phyloP scores from a whole-genome alignment of 2,329 filamentous ascomycete genomes.

The Neofusicoccum parvum region DNA sequence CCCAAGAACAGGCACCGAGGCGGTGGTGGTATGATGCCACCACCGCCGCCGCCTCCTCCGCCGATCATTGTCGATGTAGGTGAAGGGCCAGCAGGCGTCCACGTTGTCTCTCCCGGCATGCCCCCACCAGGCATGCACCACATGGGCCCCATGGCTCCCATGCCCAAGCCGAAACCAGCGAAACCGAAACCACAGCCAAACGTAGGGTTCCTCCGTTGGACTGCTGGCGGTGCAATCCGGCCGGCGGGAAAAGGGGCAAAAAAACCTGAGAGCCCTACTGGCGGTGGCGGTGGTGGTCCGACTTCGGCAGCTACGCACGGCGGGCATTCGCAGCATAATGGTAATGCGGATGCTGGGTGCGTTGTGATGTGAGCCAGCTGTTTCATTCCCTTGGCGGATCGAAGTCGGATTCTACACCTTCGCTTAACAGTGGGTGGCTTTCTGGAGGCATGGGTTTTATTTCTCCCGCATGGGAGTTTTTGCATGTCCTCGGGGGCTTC shows the following conservation, averaged over 20 bases:
- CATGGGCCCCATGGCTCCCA: too few relatives aligned
- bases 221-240: constrained; percentile 25
- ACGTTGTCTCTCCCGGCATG: not conserved
- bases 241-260: constrained; percentile 31
- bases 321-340: constrained; percentile 13
- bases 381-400: not conserved
- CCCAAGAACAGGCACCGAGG: constrained; percentile 24
- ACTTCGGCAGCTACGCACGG: constrained; percentile 14
- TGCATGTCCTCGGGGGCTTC: constrained; percentile 18
- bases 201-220: constrained; percentile 30
- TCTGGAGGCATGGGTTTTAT: constrained; percentile 21
- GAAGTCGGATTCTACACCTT: constrained; percentile 11
- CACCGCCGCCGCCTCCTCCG: constrained; percentile 25
- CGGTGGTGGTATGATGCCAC: constrained; percentile 13
- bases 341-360: constrained; percentile 19
- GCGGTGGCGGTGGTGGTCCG: constrained; percentile 6
- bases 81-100: not conserved
- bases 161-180: not conserved
- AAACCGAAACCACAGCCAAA: constrained; percentile 23
- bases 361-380: constrained; percentile 21
- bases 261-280: constrained; percentile 29
- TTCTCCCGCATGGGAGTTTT: constrained; percentile 20
- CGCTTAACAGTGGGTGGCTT: constrained; percentile 17
- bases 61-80: constrained; percentile 23
- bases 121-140: not conserved